phyloP scores from a whole-genome alignment of 2,329 filamentous ascomycete genomes.

The Esteya vermicola region DNA sequence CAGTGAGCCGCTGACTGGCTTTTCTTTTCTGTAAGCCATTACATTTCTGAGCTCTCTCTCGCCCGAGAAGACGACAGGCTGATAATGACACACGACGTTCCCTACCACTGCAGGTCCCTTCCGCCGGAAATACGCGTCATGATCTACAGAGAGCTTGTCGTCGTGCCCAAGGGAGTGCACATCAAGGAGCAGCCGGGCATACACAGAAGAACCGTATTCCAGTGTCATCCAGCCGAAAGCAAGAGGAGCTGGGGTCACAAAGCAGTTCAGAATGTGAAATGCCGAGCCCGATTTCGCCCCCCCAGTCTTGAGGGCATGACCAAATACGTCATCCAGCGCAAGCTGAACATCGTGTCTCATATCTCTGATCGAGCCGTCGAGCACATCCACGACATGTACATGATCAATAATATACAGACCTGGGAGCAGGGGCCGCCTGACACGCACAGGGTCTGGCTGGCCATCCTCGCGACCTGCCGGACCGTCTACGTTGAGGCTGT shows the following conservation, averaged over 20 bases:
- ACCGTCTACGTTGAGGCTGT: background rate
- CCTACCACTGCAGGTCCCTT: constrained; percentile 33
- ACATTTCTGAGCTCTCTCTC: no score
- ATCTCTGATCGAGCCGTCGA: background rate
- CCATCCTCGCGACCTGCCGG: background rate
- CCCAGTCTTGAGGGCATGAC: background rate
- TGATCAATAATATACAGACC: background rate
- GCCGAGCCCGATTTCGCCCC: background rate
- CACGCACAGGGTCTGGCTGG: background rate
- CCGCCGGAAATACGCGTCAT: constrained; percentile 29
- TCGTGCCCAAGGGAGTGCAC: background rate
- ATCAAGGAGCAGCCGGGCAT: background rate
- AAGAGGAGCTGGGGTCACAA: background rate
- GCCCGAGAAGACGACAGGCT: no score
- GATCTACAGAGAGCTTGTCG: constrained; percentile 11
- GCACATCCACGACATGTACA: background rate
- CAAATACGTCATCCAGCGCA: background rate
- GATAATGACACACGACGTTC: no score
- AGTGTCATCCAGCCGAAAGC: background rate
- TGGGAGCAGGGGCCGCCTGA: background rate
- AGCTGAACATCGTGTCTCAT: background rate
- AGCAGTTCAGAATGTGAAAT: background rate
- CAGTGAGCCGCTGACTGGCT: no score
- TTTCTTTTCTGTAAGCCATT: no score
- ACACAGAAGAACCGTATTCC: background rate